phyloP scores from a whole-genome alignment of 2,329 filamentous ascomycete genomes.

The Fusarium humuli region DNA sequence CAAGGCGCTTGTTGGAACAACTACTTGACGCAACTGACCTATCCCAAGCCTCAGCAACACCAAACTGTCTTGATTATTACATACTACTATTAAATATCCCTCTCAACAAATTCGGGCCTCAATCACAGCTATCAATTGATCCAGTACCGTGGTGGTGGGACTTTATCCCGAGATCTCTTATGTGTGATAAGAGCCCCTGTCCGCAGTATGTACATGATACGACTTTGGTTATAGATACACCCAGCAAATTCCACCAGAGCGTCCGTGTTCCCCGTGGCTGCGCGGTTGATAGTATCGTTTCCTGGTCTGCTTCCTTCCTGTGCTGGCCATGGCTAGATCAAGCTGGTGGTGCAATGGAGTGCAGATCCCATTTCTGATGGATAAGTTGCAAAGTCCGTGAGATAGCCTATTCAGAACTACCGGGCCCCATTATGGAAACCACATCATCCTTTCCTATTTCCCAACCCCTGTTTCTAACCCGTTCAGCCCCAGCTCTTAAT shows the following conservation, averaged over 20 bases:
- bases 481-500: constrained; percentile 3
- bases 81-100: background rate
- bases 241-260: background rate
- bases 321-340: background rate
- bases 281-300: background rate
- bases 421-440: background rate
- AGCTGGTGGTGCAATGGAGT: background rate
- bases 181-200: constrained; percentile 1
- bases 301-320: background rate
- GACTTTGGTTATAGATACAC: background rate
- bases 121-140: background rate
- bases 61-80: no score
- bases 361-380: background rate
- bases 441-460: background rate
- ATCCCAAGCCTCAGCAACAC: background rate
- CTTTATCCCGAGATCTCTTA: background rate
- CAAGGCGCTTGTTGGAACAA: background rate
- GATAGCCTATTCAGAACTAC: background rate
- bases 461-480: background rate
- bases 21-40: background rate
- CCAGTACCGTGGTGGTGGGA: constrained; percentile 4
- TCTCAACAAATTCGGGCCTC: background rate
- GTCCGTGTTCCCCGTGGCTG: no score
- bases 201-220: background rate
- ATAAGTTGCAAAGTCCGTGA: background rate